phyloP scores from a whole-genome alignment of 73 alveolate species.

The Durusdinium trenchii region DNA sequence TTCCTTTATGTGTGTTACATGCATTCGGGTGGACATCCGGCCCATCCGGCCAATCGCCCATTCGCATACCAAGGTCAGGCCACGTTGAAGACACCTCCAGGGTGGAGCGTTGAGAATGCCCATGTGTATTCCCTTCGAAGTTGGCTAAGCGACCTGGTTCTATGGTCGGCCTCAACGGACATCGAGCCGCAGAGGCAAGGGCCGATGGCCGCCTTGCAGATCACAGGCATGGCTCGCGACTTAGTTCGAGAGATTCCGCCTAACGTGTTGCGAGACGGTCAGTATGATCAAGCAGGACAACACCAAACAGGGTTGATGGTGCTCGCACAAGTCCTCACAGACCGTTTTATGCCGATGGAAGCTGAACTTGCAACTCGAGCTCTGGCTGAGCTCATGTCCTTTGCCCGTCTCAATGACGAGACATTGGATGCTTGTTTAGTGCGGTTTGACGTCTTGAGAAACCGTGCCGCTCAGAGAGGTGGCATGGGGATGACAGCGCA shows the following conservation, averaged over 20 bases:
- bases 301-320: neutral
- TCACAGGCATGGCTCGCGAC: neutral
- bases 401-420: neutral
- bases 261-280: neutral
- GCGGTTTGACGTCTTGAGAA: conserved; percentile 6
- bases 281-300: neutral
- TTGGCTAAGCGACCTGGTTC: neutral
- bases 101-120: neutral
- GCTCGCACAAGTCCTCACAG: neutral
- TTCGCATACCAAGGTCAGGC: no score
- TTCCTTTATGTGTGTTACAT: no score
- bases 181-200: neutral
- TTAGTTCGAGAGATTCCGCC: neutral
- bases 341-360: neutral
- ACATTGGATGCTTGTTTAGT: neutral
- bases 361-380: neutral
- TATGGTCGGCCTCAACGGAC: neutral
- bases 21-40: no score
- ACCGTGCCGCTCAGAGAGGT: conserved; percentile 40
- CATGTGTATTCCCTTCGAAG: neutral
- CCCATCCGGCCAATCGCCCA: no score
- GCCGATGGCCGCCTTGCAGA: neutral
- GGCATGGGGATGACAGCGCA: neutral
- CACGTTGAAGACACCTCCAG: neutral
- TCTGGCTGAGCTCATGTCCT: neutral